phyloP scores from a whole-genome alignment of 805 yeast genomes.

The Suhomyces kilbournensis region DNA sequence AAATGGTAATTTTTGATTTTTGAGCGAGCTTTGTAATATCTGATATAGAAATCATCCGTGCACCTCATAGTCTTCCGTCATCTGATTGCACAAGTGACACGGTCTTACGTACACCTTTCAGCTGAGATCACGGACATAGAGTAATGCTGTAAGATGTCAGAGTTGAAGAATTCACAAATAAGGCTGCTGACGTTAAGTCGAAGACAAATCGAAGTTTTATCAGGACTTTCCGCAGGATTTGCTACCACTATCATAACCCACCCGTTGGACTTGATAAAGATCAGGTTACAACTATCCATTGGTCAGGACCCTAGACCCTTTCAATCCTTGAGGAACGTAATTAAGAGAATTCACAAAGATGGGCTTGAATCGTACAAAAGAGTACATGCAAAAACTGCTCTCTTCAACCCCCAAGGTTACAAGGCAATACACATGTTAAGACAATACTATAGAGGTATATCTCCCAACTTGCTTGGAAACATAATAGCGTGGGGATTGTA shows the following conservation, averaged over 20 bases:
- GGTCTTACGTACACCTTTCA: neutral
- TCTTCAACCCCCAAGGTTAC: neutral
- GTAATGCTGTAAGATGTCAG: neutral
- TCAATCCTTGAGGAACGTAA: constrained; percentile 16
- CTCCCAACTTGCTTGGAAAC: constrained; percentile 80
- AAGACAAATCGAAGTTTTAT: constrained; percentile 52
- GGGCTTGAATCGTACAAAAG: constrained; percentile 13
- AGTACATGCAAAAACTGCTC: neutral
- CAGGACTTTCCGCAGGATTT: constrained; percentile 82
- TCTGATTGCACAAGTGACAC: neutral
- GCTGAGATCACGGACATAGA: neutral
- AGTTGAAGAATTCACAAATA: neutral
- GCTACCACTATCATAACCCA: constrained; percentile 78
- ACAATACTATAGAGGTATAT: constrained; percentile 66
- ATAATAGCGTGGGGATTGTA: constrained; percentile 87
- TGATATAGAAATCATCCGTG: neutral
- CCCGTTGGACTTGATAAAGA: constrained; percentile 84
- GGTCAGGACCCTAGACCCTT: constrained; percentile 14
- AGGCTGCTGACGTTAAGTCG: constrained; percentile 3
- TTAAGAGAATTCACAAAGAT: constrained; percentile 17
- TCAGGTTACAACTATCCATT: constrained; percentile 64
- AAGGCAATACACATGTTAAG: constrained; percentile 5
- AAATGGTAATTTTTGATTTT: neutral
- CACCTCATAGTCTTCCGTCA: neutral
- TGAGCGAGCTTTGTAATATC: neutral